phyloP scores from a whole-genome alignment of 257 asterid genomes.

The Henckelia pumila region DNA sequence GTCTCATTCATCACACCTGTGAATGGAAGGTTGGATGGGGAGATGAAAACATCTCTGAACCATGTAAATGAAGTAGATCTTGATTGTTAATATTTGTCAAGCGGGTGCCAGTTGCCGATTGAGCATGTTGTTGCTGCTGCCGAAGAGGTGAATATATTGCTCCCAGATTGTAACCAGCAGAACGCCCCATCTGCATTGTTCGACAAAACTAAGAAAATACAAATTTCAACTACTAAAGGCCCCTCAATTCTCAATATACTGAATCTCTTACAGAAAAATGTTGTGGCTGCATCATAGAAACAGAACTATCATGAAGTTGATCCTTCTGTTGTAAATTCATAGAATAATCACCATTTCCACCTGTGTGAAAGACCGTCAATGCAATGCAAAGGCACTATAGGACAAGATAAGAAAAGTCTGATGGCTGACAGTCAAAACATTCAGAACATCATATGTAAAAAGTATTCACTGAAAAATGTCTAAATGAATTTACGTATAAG shows the following conservation, averaged over 20 bases:
- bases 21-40: constrained; percentile 73
- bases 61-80: constrained; percentile 60
- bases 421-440: constrained; percentile 3
- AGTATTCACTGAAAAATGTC: too few relatives aligned
- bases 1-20: constrained; percentile 51
- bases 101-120: constrained; percentile 60
- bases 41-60: constrained; percentile 84
- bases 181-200: constrained; percentile 78
- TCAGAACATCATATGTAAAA: not conserved
- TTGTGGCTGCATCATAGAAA: constrained; percentile 92
- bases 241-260: constrained; percentile 17
- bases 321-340: constrained; percentile 93
- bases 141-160: constrained; percentile 82
- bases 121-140: constrained; percentile 77
- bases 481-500: too few relatives aligned
- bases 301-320: constrained; percentile 71
- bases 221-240: not conserved
- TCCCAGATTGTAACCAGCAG: constrained; percentile 91
- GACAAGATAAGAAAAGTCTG: constrained; percentile 1
- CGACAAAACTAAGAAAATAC: constrained; percentile 22
- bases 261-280: constrained; percentile 71
- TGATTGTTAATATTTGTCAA: constrained; percentile 50
- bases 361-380: constrained; percentile 38
- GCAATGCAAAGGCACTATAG: not conserved
- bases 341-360: constrained; percentile 77